Conservation (phyloP, 2,329 filamentous ascomycete genomes). For the Decorospora gaudefroyi region DNA sequence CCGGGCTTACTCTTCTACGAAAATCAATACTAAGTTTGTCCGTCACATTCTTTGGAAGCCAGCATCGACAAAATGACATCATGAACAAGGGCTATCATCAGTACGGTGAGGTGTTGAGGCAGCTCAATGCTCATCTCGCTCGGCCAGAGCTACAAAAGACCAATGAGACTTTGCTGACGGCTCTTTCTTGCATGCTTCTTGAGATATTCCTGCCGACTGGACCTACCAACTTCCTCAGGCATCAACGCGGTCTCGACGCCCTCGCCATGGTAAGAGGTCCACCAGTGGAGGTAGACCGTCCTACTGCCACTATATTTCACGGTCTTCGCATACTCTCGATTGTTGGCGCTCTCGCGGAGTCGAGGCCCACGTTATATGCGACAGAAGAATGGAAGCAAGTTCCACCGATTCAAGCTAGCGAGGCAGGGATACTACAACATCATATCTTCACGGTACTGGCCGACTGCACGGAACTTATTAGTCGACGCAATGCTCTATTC, state of each 20-base stretch:
- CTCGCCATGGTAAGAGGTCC: slow-evolving; percentile 33
- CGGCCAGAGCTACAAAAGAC: slow-evolving; percentile 24
- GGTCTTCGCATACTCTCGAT: slow-evolving; percentile 31
- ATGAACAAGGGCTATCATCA: slow-evolving; percentile 26
- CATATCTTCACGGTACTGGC: slow-evolving; percentile 31
- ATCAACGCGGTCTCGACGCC: slow-evolving; percentile 36
- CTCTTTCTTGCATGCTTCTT: slow-evolving; percentile 33
- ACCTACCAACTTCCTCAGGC: slow-evolving; percentile 34
- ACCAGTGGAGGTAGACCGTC: slow-evolving; percentile 12
- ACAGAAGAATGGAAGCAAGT: slow-evolving; percentile 32
- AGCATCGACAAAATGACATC: slow-evolving; percentile 27
- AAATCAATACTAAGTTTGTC: slow-evolving; percentile 33
- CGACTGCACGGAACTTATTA: slow-evolving; percentile 29
- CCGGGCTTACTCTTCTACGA: slow-evolving; percentile 27
- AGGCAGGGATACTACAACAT: slow-evolving; percentile 23
- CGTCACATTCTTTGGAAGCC: slow-evolving; percentile 33
- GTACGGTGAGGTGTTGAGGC: slow-evolving; percentile 32
- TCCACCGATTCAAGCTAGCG: slow-evolving; percentile 15
- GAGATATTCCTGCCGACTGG: slow-evolving; percentile 39
- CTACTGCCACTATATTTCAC: slow-evolving; percentile 24
- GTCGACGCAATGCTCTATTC: slow-evolving; percentile 15
- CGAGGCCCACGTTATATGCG: slow-evolving; percentile 25
- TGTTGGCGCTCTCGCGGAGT: slow-evolving; percentile 28
- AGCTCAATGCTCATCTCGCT: slow-evolving; percentile 29
- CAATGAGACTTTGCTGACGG: slow-evolving; percentile 34